phyloP scores from a whole-genome alignment of 2,329 filamentous ascomycete genomes.

The Cytospora schulzeri region DNA sequence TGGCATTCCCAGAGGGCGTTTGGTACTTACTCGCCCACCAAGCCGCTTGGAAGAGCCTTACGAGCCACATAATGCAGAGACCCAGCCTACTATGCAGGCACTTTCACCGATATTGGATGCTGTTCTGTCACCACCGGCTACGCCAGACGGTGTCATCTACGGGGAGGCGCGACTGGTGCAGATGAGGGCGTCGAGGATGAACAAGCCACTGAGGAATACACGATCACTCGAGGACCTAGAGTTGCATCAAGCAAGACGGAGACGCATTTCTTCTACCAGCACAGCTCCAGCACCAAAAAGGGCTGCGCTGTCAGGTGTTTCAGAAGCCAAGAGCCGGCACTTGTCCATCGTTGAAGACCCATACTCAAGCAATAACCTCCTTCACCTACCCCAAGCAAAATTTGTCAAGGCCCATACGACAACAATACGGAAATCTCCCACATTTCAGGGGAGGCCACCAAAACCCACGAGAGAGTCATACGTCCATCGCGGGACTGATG shows the following conservation, averaged over 20 bases:
- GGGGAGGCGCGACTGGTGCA: constrained; percentile 45
- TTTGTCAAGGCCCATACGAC: constrained; percentile 37
- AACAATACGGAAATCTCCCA: constrained; percentile 35
- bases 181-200: constrained; percentile 36
- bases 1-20: neutral
- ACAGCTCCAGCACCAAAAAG: neutral
- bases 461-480: constrained; percentile 34
- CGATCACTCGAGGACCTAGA: constrained; percentile 41
- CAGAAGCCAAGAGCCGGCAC: constrained; percentile 23
- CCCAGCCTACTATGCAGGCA: neutral
- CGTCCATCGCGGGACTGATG: constrained; percentile 46
- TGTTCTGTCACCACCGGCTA: constrained; percentile 36
- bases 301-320: constrained; percentile 11
- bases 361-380: constrained; percentile 16
- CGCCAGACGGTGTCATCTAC: constrained; percentile 42
- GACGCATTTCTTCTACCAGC: constrained; percentile 1
- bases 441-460: neutral
- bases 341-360: constrained; percentile 24
- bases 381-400: constrained; percentile 32
- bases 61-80: constrained; percentile 21
- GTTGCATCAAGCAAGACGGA: constrained; percentile 6
- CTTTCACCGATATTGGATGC: constrained; percentile 39
- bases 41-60: constrained; percentile 42
- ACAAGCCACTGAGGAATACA: constrained; percentile 35
- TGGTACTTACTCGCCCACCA: constrained; percentile 30